phyloP scores from a whole-genome alignment of 1,284 basidiomycete genomes.

The Sanguinoderma infundibulare region DNA sequence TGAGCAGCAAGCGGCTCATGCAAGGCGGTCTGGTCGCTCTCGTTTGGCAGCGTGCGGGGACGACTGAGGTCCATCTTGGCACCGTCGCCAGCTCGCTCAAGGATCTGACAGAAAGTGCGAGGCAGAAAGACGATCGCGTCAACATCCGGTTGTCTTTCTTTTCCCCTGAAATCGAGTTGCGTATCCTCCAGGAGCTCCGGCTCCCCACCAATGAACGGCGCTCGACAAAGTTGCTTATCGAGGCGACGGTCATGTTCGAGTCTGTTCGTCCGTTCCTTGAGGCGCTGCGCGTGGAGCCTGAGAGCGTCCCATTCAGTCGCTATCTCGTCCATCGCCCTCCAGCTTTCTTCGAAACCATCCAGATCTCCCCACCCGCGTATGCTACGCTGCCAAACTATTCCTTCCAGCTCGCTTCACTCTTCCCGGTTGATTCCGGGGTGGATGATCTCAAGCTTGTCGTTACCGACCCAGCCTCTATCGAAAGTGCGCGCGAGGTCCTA shows the following conservation, averaged over 20 bases:
- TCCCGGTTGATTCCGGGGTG: conserved; percentile 35
- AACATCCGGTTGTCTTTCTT: conserved; percentile 35
- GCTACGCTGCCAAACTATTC: conserved; percentile 29
- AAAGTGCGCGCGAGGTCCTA: conserved; percentile 49
- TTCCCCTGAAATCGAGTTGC: conserved; percentile 35
- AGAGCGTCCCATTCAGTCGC: conserved; percentile 31
- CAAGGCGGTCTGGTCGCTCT: conserved; percentile 35
- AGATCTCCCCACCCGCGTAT: conserved; percentile 31
- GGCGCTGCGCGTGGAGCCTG: conserved; percentile 35
- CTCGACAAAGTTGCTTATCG: conserved; percentile 31
- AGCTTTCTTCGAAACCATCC: conserved; percentile 12
- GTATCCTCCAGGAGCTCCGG: conserved; percentile 30
- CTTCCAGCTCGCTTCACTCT: conserved; percentile 33
- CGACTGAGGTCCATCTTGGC: conserved; percentile 31
- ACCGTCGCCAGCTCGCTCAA: conserved; percentile 27
- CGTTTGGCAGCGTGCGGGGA: conserved; percentile 37
- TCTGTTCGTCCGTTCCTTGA: conserved; percentile 38
- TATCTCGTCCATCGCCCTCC: conserved; percentile 41
- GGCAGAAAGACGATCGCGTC: conserved; percentile 21
- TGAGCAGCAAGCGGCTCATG: conserved; percentile 37
- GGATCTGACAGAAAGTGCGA: conserved; percentile 33
- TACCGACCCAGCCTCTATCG: conserved; percentile 23
- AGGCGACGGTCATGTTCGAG: conserved; percentile 36
- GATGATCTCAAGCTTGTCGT: conserved; percentile 27
- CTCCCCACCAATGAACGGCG: conserved; percentile 31